phyloP scores from a whole-genome alignment of 768 basidiomycete genomes.

The Tylopilus subfusipes region DNA sequence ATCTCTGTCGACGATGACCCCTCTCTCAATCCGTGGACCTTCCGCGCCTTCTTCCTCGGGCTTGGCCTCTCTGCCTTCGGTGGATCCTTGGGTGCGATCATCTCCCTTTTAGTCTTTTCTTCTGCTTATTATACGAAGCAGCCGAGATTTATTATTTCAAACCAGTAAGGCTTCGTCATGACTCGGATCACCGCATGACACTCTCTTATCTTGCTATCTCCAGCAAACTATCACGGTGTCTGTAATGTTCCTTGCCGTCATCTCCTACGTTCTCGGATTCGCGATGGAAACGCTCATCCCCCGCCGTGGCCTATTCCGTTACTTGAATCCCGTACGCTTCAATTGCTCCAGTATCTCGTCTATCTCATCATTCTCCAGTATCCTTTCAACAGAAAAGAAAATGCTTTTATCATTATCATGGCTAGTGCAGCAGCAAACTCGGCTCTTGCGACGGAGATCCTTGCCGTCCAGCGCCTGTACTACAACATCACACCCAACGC shows the following conservation, averaged over 20 bases:
- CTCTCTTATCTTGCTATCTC: background rate
- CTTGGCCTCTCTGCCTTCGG: conserved; percentile 51
- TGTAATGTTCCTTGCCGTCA: conserved; percentile 50
- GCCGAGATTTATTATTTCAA: conserved; percentile 63
- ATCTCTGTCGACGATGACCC: background rate
- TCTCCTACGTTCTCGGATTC: conserved; percentile 49
- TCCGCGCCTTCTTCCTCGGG: conserved; percentile 46
- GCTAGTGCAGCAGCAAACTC: conserved; percentile 51
- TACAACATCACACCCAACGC: conserved; percentile 51
- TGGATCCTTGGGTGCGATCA: conserved; percentile 42
- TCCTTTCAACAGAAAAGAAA: conserved; percentile 59
- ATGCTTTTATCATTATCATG: conserved; percentile 58
- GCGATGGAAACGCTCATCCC: conserved; percentile 47
- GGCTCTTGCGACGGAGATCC: conserved; percentile 50
- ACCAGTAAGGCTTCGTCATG: conserved; percentile 34
- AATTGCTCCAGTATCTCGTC: background rate
- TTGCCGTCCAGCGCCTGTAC: conserved; percentile 51
- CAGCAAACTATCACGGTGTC: conserved; percentile 53
- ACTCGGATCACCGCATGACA: too few relatives aligned
- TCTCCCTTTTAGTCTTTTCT: background rate
- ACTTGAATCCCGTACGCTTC: conserved; percentile 44
- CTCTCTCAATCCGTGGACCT: conserved; percentile 17
- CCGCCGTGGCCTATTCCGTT: conserved; percentile 40
- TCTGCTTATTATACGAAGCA: conserved; percentile 13
- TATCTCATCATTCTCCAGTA: conserved; percentile 32